Conservation (phyloP, 441 rosid genomes). For the Dalechampia spathulata region DNA sequence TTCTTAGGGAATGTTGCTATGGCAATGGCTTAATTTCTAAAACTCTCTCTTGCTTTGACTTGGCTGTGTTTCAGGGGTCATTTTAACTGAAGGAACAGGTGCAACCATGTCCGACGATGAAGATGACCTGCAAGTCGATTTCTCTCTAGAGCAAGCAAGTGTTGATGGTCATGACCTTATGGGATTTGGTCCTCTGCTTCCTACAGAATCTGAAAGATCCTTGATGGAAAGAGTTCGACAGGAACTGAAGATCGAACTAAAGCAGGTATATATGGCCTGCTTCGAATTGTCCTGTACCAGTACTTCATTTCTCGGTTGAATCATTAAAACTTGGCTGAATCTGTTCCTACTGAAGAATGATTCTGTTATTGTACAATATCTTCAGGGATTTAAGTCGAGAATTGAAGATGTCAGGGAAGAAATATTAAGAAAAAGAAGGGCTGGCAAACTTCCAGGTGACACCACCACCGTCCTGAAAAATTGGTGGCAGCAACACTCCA, state of each 20-base stretch:
- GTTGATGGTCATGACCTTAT: conserved; percentile 64
- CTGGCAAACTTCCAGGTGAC: conserved; percentile 96
- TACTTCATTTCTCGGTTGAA: too few relatives aligned
- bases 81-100: conserved; percentile 78
- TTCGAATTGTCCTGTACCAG: too few relatives aligned
- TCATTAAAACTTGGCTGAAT: too few relatives aligned
- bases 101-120: conserved; percentile 98
- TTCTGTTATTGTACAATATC: too few relatives aligned
- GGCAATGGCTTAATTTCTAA: too few relatives aligned
- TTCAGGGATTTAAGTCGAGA: conserved; percentile 90
- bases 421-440: conserved; percentile 86
- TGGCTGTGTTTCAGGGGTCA: conserved; percentile 40
- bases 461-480: conserved; percentile 86
- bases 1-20: too few relatives aligned
- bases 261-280: too few relatives aligned
- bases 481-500: conserved; percentile 97
- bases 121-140: conserved; percentile 76
- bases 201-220: conserved; percentile 93
- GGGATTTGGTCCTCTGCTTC: conserved; percentile 91
- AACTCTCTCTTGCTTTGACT: not conserved
- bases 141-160: conserved; percentile 57
- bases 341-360: too few relatives aligned
- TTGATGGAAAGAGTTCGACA: conserved; percentile 96
- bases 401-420: conserved; percentile 98
- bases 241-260: conserved; percentile 85